Evolutionary conservation across 805 yeast species (phyloP).

Genomic region (Ogataea glucozyma): DNA sequence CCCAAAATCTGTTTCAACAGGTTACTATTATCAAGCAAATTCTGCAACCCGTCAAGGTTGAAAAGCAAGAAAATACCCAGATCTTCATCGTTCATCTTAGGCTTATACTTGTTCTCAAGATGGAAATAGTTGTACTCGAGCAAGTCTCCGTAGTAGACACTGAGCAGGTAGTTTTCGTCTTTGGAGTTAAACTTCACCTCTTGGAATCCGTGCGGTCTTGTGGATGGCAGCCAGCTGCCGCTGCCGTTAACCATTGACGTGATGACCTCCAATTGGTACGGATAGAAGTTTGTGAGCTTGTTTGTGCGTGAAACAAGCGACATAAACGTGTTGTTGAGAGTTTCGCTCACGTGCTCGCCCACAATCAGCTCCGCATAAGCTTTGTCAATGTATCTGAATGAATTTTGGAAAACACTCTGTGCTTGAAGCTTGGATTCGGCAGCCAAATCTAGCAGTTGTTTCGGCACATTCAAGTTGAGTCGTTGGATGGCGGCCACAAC

Average conservation of each 20-base stretch:
- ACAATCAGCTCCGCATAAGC: slow-evolving; percentile 50
- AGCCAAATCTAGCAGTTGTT: slow-evolving; percentile 11
- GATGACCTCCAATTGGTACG: slow-evolving; percentile 53
- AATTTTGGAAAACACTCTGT: slow-evolving; percentile 51
- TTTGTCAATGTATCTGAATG: slow-evolving; percentile 55
- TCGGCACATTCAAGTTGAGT: slow-evolving; percentile 21
- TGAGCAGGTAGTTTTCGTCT: slow-evolving; percentile 52
- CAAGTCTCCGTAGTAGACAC: slow-evolving; percentile 73
- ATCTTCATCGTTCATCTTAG: slow-evolving; percentile 43
- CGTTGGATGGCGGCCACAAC: slow-evolving; percentile 17
- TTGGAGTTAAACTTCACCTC: slow-evolving; percentile 47
- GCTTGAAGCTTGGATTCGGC: slow-evolving; percentile 14
- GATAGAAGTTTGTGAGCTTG: slow-evolving; percentile 60
- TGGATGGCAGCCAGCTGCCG: slow-evolving; percentile 73
- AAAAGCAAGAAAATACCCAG: slow-evolving; percentile 73
- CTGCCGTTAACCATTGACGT: slow-evolving; percentile 55
- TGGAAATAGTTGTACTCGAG: slow-evolving; percentile 70
- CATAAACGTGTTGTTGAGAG: slow-evolving; percentile 49
- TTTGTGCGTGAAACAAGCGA: slow-evolving; percentile 64
- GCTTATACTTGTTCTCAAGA: slow-evolving; percentile 60
- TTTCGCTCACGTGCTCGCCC: slow-evolving; percentile 49
- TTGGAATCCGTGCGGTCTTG: slow-evolving; percentile 68
- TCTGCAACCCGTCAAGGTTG: slow-evolving; percentile 73
- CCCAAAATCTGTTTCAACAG: slow-evolving; percentile 54
- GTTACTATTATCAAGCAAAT: slow-evolving; percentile 57